These are phyloP conservation scores for Craterostigma plantagineum DNA, from an alignment of 257 asterid species.

Conservation along the genomic window DNA sequence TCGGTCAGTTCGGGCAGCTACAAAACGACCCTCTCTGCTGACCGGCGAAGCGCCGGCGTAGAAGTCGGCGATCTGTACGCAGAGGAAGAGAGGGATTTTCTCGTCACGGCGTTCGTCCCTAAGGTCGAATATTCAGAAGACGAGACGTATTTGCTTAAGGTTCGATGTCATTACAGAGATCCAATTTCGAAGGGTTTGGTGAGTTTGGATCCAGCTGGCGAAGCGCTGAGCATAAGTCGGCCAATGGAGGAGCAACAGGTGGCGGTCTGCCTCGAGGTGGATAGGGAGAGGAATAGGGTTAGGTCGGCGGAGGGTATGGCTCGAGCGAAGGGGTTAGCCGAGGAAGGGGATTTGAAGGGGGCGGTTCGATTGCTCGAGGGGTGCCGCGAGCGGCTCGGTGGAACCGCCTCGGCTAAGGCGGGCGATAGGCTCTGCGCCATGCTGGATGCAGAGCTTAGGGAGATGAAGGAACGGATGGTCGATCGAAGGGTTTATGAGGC, in stretches of 20 bases:
- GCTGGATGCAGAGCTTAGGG: slow-evolving; percentile 54
- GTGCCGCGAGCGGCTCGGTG: slow-evolving; percentile 31
- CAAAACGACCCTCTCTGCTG: slow-evolving; percentile 16
- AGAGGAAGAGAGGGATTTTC: slow-evolving; percentile 79
- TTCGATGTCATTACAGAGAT: slow-evolving; percentile 39
- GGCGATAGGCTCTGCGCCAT: slow-evolving; percentile 43
- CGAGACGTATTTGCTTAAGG: slow-evolving; percentile 38
- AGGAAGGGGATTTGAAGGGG: slow-evolving; percentile 34
- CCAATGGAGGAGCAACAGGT: slow-evolving; percentile 12
- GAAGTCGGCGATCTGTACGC: slow-evolving; percentile 83
- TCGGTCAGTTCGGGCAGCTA: slow-evolving; percentile 74
- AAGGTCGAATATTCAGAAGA: slow-evolving; percentile 14
- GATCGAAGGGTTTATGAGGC: slow-evolving; percentile 48
- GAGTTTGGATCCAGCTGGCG: slow-evolving; percentile 16
- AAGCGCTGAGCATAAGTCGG: slow-evolving; percentile 39
- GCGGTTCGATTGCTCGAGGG: slow-evolving; percentile 41
- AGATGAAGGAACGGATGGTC: slow-evolving; percentile 86
- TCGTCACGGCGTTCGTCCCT: slow-evolving; percentile 46
- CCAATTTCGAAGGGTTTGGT: slow-evolving; percentile 24
- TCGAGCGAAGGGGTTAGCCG: slow-evolving; percentile 66
- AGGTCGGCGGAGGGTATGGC: slow-evolving; percentile 65
- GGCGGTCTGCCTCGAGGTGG: slow-evolving; percentile 59
- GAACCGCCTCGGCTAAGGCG: slow-evolving; percentile 36
- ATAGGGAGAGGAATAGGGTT: slow-evolving; percentile 56
- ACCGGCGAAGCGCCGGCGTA: slow-evolving; percentile 30